phyloP scores from a whole-genome alignment of 1,284 basidiomycete species.

The Cutaneotrichosporon arboriforme region DNA sequence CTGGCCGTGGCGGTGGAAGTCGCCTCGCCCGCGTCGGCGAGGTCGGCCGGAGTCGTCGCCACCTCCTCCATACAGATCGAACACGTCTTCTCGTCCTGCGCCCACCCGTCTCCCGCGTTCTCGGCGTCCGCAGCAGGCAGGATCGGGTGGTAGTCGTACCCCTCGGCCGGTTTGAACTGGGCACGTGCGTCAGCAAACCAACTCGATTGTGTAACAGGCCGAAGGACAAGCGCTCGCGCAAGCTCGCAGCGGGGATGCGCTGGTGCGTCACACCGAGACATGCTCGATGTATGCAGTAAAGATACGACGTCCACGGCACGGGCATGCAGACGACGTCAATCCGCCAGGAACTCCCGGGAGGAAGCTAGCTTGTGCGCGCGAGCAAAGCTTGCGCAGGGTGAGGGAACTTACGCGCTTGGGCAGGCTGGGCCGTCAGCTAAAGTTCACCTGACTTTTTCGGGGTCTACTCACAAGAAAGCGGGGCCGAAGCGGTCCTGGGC shows the following conservation, averaged over 20 bases:
- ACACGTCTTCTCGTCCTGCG: conserved; percentile 60
- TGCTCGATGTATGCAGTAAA: too few species aligned
- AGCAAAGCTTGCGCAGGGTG: not conserved
- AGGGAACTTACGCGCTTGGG: conserved; percentile 1
- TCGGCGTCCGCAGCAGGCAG: conserved; percentile 66
- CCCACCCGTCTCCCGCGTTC: conserved; percentile 48
- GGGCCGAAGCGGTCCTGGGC: conserved; percentile 74
- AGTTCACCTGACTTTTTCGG: not conserved
- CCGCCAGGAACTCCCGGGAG: too few species aligned
- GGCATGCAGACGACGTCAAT: too few species aligned
- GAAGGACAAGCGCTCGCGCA: too few species aligned
- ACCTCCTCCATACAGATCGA: conserved; percentile 88
- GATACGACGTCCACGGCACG: too few species aligned
- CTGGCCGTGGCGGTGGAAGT: too few species aligned
- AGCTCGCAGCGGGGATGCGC: too few species aligned
- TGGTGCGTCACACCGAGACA: not conserved
- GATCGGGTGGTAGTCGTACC: conserved; percentile 77
- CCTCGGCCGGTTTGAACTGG: conserved; percentile 55
- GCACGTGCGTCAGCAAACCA: not conserved
- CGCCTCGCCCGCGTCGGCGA: conserved; percentile 28
- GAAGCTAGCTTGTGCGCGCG: too few species aligned
- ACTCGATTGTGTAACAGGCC: too few species aligned
- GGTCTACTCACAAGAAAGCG: conserved; percentile 64
- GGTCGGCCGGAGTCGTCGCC: conserved; percentile 50
- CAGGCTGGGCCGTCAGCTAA: not conserved